Base-by-base conservation (phyloP, 1,284 basidiomycete genomes). In the Rhodotorula sp. region DNA sequence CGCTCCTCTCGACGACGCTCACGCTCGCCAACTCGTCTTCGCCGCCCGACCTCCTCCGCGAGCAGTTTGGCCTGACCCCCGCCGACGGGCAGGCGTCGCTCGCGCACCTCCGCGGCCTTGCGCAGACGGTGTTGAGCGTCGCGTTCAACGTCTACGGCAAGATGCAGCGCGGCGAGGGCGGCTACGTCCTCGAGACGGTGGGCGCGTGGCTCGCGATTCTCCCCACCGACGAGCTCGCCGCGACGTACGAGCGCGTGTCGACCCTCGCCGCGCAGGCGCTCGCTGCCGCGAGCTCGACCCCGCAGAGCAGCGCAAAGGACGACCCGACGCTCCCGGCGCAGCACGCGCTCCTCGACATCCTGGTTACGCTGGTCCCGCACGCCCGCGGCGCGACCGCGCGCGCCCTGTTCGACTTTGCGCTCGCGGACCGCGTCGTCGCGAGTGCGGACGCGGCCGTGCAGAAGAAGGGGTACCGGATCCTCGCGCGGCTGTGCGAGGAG, bases 81-180 rank as follows among this genome's bases (percentile, higher is more conserved):
- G 85, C 85, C 46, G 86, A 88, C 72, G 93, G 91, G 3, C 80
- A 83, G 50, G 84, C 84, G 61, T 95, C 95, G 78, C 78, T 97
- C 36, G 84, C 81, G 3, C 90, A 92, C 81, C 85, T 99, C 69
- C 88, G 87, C 61, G 85, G 85, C 0, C 89, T 97, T 78, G 90
- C 89, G 0, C 91, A 94, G 80, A 96, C 92, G 79, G 95, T 97
- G 89, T 87, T 98, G 37, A 90, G 93, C 0, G 92, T 98, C 8
- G 85, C 97, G 57, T 96, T 98, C 85, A 98, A 99, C 80, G 90
- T 99, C n/a, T 98, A 97, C 81, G 87, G 90, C 72, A 94, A 88
- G 78, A 87, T 91, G 34, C 87, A 87, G 7, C 85, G 88, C 58
- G 92, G 96, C 74, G 87, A 86, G 58, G 87, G 93, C 60, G 89